Percentiles rank a stretch among this genome's conserved stretches.
These are phyloP conservation scores for Chlorella sorokiniana DNA, from an alignment of 139 green algal genomes.

Conservation along the genomic window DNA sequence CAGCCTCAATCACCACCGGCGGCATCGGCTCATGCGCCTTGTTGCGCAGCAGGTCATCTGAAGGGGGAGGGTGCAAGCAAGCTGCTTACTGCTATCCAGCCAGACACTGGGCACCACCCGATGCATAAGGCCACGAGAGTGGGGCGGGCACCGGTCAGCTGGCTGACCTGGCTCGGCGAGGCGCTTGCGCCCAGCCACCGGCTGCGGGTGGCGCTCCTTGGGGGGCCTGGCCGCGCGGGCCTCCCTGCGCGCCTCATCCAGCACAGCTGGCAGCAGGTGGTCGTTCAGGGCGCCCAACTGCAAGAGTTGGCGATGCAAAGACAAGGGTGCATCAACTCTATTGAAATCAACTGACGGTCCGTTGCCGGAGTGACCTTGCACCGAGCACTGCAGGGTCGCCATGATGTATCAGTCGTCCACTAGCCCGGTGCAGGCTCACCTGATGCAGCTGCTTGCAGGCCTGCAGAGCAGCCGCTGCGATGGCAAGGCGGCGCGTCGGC, in stretches of 20 bases:
- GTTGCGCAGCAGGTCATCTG: constrained; percentile 26
- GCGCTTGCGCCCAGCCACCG: constrained; percentile 2
- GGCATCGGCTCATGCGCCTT: constrained; percentile 26
- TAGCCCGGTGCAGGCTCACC: constrained; percentile 3
- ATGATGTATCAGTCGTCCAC: not conserved
- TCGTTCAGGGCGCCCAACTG: constrained; percentile 50
- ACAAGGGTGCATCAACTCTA: too few relatives aligned
- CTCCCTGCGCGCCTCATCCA: not conserved
- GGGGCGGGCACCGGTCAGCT: not conserved
- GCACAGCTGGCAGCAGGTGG: constrained; percentile 44
- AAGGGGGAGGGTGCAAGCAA: not conserved
- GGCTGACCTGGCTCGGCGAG: constrained; percentile 15
- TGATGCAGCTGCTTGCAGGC: constrained; percentile 52
- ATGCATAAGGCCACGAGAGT: too few relatives aligned
- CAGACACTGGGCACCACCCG: too few relatives aligned
- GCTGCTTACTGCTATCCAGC: too few relatives aligned
- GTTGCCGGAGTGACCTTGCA: too few relatives aligned
- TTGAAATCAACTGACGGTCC: too few relatives aligned
- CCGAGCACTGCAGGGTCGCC: not conserved
- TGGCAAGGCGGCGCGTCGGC: constrained; percentile 21
- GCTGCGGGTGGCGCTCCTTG: not conserved
- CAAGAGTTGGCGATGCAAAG: not conserved
- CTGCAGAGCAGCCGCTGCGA: constrained; percentile 44
- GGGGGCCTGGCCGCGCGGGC: not conserved
- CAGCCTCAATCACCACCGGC: constrained; percentile 16